Base-by-base conservation (phyloP, 1,284 basidiomycete species). In the Cystobasidiaceae sp. region DNA sequence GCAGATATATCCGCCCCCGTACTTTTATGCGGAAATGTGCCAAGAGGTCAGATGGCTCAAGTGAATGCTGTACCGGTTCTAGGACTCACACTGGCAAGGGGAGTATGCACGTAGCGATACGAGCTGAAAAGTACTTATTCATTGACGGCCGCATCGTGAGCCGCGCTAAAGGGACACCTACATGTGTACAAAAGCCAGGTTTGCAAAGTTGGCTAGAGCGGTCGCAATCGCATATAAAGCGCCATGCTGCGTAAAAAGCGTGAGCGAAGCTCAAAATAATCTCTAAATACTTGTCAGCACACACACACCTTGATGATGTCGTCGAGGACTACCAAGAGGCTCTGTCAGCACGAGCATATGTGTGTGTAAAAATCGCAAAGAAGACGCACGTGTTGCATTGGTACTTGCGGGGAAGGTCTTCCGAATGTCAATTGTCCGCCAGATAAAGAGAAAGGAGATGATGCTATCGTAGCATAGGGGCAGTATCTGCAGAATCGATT, bases 1-100 rank as follows among this genome's bases (percentile, higher is more conserved):
- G 28, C 49, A 51, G 30, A 51, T 33, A 28, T 51, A 51, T 28
- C 49, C 49, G 1, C 49, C 49, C 30, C 49, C 49, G 28, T 51
- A 51, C 49, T 51, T 15, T 51, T 1, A n/a, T 11, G n/a, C 15
- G 17, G 30, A 19, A 17, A 3, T 19, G 13, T 33, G n/a, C n/a
- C n/a, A n/a, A 33, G 30, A 3, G 13, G 7, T 33, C 7, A 28
- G 27, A 33, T 32, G 21, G 37, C 3, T 33, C 25, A 15, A 19
- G 9, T 5, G 21, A 15, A 41, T 2, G 39, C 15, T 41, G 3
- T 15, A 41, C 39, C 39, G 39, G 19, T 15, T 41, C 28, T 17
- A 17, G 25, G 25, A 33, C 49, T n/a, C 37, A 51, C 49, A 33
- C 37, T 51, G 28, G 37, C 37, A 11, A 33, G 37, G 11, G 49